Percentiles rank a stretch among this genome's conserved stretches.
Evolutionary conservation across 75 land plant genomes (phyloP).

Genomic region (Chamaecyparis obtusa): DNA sequence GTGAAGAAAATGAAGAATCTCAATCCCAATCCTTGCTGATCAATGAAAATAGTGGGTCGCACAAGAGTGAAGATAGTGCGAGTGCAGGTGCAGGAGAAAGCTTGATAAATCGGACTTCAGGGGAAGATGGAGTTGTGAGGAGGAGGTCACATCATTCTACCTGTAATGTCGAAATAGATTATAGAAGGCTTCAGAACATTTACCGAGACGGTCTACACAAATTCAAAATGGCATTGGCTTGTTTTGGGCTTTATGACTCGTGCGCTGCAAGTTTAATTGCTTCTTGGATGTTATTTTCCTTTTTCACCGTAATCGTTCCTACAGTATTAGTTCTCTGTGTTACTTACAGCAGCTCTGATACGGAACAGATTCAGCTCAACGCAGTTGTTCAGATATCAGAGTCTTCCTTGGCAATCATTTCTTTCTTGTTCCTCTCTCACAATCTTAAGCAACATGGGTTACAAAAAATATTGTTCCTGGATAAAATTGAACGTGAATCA

Average conservation of each 20-base stretch:
- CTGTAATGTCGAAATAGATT: background rate
- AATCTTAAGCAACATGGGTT: slow-evolving; percentile 54
- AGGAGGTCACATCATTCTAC: background rate
- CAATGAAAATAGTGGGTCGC: too few relatives aligned
- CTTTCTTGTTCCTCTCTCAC: slow-evolving; percentile 61
- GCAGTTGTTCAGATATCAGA: slow-evolving; percentile 61
- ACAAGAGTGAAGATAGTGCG: too few relatives aligned
- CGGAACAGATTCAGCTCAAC: slow-evolving; percentile 48
- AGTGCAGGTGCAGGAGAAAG: too few relatives aligned
- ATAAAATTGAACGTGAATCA: slow-evolving; percentile 29
- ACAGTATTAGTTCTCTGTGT: background rate
- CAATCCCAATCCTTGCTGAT: too few relatives aligned
- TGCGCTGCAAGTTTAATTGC: background rate
- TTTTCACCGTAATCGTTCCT: background rate
- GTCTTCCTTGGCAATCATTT: slow-evolving; percentile 42
- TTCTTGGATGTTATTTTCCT: background rate
- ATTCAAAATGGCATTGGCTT: background rate
- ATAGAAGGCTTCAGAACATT: background rate
- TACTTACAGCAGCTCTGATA: slow-evolving; percentile 41
- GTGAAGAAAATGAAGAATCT: too few relatives aligned
- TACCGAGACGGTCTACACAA: background rate
- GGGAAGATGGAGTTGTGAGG: background rate
- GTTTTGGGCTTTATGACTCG: background rate
- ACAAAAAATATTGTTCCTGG: slow-evolving; percentile 60
- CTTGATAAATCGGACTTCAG: too few relatives aligned